Percentiles rank a stretch among this genome's conserved stretches.
Conservation (phyloP, 257 asterid species). For the Rubia yunnanensis region DNA sequence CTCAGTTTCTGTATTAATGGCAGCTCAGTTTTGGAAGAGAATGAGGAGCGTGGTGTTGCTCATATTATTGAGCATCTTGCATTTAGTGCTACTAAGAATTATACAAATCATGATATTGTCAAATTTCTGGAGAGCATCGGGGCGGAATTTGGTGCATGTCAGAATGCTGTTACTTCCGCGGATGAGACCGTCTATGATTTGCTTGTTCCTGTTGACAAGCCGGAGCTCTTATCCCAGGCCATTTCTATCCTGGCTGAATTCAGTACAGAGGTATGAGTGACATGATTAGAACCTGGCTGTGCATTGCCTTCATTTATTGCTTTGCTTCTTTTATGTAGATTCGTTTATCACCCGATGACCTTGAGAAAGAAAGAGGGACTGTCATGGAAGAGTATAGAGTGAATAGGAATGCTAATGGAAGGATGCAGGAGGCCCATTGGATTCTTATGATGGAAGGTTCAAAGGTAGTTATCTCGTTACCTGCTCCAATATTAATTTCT, state of each 20-base stretch:
- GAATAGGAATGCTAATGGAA: conserved; percentile 79
- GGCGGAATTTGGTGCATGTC: conserved; percentile 96
- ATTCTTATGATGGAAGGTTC: conserved; percentile 97
- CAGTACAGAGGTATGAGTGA: conserved; percentile 65
- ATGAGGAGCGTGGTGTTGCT: conserved; percentile 98
- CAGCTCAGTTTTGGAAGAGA: conserved; percentile 98
- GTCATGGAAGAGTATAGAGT: conserved; percentile 87
- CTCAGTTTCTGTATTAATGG: conserved; percentile 33
- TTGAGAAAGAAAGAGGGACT: conserved; percentile 97
- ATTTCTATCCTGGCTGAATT: conserved; percentile 82
- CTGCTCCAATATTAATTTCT: not conserved
- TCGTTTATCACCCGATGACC: conserved; percentile 65
- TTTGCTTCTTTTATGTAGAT: conserved; percentile 37
- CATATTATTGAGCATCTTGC: conserved; percentile 96
- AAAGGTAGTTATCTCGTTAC: conserved; percentile 30
- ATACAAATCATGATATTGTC: conserved; percentile 83
- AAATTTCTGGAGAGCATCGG: conserved; percentile 92
- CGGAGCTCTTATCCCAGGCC: conserved; percentile 80
- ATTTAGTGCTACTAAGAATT: conserved; percentile 87
- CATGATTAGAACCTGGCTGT: not conserved
- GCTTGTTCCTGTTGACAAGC: conserved; percentile 93
- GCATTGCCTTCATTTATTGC: not conserved
- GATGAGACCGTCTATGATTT: conserved; percentile 93
- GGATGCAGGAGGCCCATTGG: conserved; percentile 99
- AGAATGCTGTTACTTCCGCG: conserved; percentile 80